Base-by-base conservation (phyloP, 441 rosid genomes). In the Gossypium armourianum region DNA sequence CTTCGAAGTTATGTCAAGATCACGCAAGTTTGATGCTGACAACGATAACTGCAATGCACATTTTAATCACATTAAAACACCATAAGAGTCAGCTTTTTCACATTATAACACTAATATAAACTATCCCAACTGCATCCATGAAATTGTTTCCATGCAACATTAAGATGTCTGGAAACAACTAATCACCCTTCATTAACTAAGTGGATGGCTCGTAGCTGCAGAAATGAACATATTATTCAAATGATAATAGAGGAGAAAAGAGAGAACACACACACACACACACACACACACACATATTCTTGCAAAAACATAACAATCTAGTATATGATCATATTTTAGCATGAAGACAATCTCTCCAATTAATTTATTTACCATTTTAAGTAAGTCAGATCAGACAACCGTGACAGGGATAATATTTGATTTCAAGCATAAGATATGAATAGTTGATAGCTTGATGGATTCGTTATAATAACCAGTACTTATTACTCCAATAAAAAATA, bases 1-100 rank as follows among this genome's bases (percentile, higher is more conserved):
- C 90, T 90, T 92, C 57, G 97, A 92, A 62, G 85, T 72, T 62
- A 90, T 29, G 72, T 92, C 97, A 57, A 81, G 85, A 79, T 92
- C 91, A 17, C 75, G 71, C 71, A 92, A 85, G 64, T 86, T 88
- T n/a, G 87, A 82, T 62, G 90, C 94, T 2, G 94, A 90, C 68
- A 88, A 62, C 58, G 90, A 75, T 72, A 92, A 70, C 97, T 90
- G 87, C 83, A 80, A 21, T 21, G 72, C 29, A 64, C 28, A 78
- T 61, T 62, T 50, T 2, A 74, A 20, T 26, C 19, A 64, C 8
- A 56, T 72, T 13, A 75, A 56, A 29, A 60, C 57, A 26, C n/a
- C 55, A 70, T 24, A 24, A 24, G 16, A 0, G 0, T 20, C 55
- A 47, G 17, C n/a, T 5, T 15, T 60, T 10, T 43, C 4, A 62